Conservation (phyloP, 345 rosid species). For the Camelina hispida region DNA sequence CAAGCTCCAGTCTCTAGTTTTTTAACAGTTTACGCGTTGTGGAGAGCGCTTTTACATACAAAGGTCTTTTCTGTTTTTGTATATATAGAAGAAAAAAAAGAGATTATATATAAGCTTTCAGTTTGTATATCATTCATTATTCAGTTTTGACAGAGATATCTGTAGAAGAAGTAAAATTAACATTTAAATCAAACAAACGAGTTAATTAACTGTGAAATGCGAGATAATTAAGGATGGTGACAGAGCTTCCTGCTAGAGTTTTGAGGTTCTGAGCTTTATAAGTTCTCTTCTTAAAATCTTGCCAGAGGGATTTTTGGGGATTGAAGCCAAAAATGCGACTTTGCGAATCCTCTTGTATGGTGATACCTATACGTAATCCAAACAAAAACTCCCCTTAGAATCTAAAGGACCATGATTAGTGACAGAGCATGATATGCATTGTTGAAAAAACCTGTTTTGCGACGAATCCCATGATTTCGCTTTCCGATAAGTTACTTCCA, state of each 20-base stretch:
- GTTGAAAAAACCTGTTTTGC: constrained; percentile 37
- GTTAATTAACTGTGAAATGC: constrained; percentile 11
- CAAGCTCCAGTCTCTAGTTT: constrained; percentile 44
- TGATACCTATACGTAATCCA: constrained; percentile 37
- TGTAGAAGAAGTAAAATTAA: background rate
- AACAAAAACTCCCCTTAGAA: constrained; percentile 6
- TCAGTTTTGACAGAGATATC: constrained; percentile 31
- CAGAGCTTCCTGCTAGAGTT: constrained; percentile 39
- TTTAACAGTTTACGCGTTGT: constrained; percentile 36
- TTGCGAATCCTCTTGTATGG: constrained; percentile 63
- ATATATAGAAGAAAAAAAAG: constrained; percentile 37
- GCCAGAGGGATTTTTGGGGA: constrained; percentile 80
- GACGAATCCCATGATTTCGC: constrained; percentile 35
- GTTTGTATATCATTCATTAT: constrained; percentile 30
- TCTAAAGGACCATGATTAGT: background rate
- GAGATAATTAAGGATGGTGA: constrained; percentile 3
- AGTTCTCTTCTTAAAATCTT: constrained; percentile 86
- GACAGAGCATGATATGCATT: constrained; percentile 1
- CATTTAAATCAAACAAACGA: constrained; percentile 16
- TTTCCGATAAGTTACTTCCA: constrained; percentile 35
- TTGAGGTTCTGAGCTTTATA: constrained; percentile 58
- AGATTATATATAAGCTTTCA: constrained; percentile 26
- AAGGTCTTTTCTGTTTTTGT: constrained; percentile 37
- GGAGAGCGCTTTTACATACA: constrained; percentile 18
- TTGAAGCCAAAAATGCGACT: constrained; percentile 63